A percentile compares a stretch with the other conserved stretches of the same genome.
phyloP scores from a whole-genome alignment of 345 rosid species.

The Eucalyptus curtisii region DNA sequence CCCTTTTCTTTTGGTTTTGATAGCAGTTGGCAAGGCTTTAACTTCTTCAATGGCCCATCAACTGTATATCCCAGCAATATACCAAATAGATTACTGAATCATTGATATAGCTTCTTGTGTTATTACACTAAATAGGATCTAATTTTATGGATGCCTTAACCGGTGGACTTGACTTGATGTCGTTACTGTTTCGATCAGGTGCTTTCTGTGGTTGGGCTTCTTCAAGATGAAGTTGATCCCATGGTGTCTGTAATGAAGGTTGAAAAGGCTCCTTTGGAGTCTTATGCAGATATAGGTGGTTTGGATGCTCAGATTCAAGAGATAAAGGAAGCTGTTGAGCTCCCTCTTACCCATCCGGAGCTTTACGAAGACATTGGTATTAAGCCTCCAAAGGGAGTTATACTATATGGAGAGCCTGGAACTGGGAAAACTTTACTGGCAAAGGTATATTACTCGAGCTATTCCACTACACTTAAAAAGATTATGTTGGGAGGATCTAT shows the following conservation, averaged over 20 bases:
- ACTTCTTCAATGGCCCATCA: background rate
- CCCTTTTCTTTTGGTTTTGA: background rate
- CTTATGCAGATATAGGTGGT: constrained; percentile 98
- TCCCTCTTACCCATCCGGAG: constrained; percentile 97
- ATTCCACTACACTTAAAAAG: background rate
- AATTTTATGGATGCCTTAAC: background rate
- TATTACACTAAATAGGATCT: background rate
- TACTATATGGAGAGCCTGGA: constrained; percentile 97
- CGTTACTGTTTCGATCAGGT: constrained; percentile 25
- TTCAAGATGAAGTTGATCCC: constrained; percentile 98
- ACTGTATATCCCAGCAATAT: background rate
- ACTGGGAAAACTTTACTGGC: constrained; percentile 99
- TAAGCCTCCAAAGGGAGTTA: constrained; percentile 98
- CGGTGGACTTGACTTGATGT: background rate
- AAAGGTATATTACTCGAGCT: constrained; percentile 32
- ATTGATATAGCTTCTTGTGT: background rate
- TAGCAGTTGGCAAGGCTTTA: background rate
- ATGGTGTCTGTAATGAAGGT: constrained; percentile 99
- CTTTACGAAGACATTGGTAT: constrained; percentile 98
- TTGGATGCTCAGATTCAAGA: constrained; percentile 99
- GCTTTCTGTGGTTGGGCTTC: constrained; percentile 91
- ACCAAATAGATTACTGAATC: background rate
- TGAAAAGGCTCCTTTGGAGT: constrained; percentile 96
- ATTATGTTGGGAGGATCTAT: background rate
- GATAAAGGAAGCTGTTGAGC: constrained; percentile 99